Conservation (phyloP, 176 grass and related monocot species). For the Bothriochloa decipiens region DNA sequence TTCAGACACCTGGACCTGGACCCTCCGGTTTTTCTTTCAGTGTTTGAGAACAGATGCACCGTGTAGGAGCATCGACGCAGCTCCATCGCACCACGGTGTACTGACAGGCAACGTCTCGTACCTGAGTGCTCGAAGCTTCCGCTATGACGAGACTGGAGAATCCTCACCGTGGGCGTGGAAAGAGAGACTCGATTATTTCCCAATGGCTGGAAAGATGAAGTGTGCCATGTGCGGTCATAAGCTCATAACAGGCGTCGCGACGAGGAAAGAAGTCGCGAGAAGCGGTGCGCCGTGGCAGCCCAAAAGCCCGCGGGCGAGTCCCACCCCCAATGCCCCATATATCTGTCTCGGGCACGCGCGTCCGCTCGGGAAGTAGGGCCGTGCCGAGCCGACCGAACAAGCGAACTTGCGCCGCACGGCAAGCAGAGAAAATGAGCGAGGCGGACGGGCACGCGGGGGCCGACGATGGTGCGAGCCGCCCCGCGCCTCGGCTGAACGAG, state of each 20-base stretch:
- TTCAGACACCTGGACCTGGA: neutral
- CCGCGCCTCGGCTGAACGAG: conserved; percentile 67
- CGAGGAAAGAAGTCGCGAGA: conserved; percentile 16
- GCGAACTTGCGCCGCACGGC: too few relatives aligned
- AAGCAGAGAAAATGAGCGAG: neutral
- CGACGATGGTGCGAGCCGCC: too few relatives aligned
- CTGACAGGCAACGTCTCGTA: too few relatives aligned
- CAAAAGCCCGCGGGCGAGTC: too few relatives aligned
- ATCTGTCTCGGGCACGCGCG: neutral
- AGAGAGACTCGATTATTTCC: neutral
- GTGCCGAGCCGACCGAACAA: too few relatives aligned
- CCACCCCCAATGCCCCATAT: too few relatives aligned
- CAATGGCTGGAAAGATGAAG: too few relatives aligned
- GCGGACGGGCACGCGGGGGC: neutral
- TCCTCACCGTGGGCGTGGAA: neutral
- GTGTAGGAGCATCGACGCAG: too few relatives aligned
- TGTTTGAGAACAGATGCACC: too few relatives aligned
- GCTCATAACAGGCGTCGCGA: neutral
- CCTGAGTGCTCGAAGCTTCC: neutral
- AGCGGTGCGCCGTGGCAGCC: conserved; percentile 6
- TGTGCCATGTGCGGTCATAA: neutral
- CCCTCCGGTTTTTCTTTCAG: too few relatives aligned
- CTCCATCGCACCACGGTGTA: too few relatives aligned
- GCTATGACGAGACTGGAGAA: neutral
- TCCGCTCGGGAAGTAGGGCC: neutral